Evolutionary conservation across 2,329 filamentous ascomycete genomes (phyloP), one percentile per base, ranked within the genome.

Genomic region (Cladophialophora yegresii): DNA sequence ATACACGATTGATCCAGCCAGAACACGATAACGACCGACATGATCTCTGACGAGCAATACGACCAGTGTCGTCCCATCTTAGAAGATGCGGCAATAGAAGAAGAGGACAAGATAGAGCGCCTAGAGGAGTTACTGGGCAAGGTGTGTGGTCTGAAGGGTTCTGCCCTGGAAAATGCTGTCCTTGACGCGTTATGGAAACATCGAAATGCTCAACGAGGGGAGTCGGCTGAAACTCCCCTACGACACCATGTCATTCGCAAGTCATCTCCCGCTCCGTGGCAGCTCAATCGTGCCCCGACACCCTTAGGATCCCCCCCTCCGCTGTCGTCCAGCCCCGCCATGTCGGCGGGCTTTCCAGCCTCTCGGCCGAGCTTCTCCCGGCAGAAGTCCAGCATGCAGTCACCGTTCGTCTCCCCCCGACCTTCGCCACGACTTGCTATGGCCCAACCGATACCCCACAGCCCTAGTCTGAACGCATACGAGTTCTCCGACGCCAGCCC

Each of bases 71-170:
- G 96, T 75, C 91, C 92, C 58, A 86, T 97, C 74, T 85, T 99
- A 69, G 88, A 95, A 80, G 89, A 97, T 78, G 80, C 87, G 64
- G 83, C 84, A 61, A 83, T 96, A 67, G 91, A 96, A 72, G 95
- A 98, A 69, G 95, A 99, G 78, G 93, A 97, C 74, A 96, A 95
- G 82, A 93, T 91, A 55, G 93, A 98, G 78, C 90, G 86, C 78
- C 83, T 97, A 59, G 93, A 97, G 79, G 90, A 92, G 70, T 83
- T 97, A 59, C 83, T 98, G 72, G 89, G 87, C 77, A 88, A 87
- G 71, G 87, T 93, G 78, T 92, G 92, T 7, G 84, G 82, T 32
- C 81, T 98, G 70, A 85, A 84, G 20, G 93, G 92, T 64, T 81
- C 87, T 69, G 85, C 88, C 23, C 84, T 98, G 61, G 95, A 98